These are phyloP conservation scores for Hansenula lynferdii DNA, from an alignment of 1,139 yeast genomes.

Conservation along the genomic window DNA sequence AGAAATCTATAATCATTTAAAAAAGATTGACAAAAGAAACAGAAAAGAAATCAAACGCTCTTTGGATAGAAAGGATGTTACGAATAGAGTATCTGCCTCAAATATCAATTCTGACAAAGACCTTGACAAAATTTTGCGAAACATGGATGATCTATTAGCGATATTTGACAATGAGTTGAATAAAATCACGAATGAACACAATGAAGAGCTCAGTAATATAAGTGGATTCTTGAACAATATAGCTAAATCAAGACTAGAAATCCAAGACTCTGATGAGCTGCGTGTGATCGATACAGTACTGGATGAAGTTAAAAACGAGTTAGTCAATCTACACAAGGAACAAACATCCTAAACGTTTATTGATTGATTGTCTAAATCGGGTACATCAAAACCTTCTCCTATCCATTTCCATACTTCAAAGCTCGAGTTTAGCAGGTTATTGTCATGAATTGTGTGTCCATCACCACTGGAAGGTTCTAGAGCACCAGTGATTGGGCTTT, in stretches of 20 bases:
- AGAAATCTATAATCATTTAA: conserved; percentile 5
- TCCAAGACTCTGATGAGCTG: no score
- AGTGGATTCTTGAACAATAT: no score
- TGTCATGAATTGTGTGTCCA: conserved; percentile 70
- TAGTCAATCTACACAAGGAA: neutral
- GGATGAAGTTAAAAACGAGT: neutral
- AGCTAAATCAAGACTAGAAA: no score
- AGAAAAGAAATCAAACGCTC: neutral
- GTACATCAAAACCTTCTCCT: conserved; percentile 25
- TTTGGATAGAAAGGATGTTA: neutral
- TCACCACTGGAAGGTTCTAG: conserved; percentile 56
- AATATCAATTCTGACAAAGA: no score
- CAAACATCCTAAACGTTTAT: conserved; percentile 13
- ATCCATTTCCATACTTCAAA: conserved; percentile 75
- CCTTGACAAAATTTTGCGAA: no score
- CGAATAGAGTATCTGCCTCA: no score
- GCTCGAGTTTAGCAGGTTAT: conserved; percentile 70
- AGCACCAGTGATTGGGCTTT: conserved; percentile 47
- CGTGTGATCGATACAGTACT: no score
- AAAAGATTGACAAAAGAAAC: neutral
- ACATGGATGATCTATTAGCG: no score
- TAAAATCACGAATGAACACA: no score
- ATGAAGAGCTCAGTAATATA: no score
- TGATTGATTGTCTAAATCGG: conserved; percentile 17
- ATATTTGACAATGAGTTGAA: no score